These are phyloP conservation scores for Sphaerobolus stellatus DNA, from an alignment of 1,284 basidiomycete species.

Conservation along the genomic window DNA sequence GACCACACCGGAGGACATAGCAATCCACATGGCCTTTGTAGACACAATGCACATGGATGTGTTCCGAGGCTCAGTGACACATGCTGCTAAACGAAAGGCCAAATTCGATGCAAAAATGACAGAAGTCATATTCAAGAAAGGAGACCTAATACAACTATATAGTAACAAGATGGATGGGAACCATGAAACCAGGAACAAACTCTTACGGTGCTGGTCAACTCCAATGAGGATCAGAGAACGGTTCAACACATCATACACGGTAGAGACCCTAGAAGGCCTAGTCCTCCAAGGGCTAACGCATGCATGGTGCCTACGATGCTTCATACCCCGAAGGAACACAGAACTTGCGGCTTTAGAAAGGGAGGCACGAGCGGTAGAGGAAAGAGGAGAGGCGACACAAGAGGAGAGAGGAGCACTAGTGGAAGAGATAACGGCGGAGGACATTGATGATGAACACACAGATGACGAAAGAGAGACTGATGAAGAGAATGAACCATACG, in stretches of 20 bases:
- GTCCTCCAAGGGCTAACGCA: not conserved
- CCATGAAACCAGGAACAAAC: conserved; percentile 10
- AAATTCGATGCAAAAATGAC: conserved; percentile 9
- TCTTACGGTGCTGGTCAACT: conserved; percentile 10
- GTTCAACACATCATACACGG: conserved; percentile 4
- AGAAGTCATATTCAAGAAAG: not conserved
- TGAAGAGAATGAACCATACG: too few species aligned
- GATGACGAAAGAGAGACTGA: too few species aligned
- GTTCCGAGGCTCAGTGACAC: not conserved
- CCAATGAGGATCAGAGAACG: conserved; percentile 8
- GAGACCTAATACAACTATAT: conserved; percentile 16
- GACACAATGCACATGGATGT: conserved; percentile 11
- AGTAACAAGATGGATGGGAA: conserved; percentile 9
- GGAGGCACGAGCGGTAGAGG: not conserved
- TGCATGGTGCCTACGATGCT: not conserved
- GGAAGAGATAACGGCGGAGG: too few species aligned
- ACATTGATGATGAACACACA: too few species aligned
- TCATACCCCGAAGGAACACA: not conserved
- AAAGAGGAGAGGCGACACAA: too few species aligned
- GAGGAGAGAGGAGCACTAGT: too few species aligned
- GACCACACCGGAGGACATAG: too few species aligned
- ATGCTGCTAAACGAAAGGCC: conserved; percentile 7
- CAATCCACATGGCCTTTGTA: conserved; percentile 14
- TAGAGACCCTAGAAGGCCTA: conserved; percentile 4
- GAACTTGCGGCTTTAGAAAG: not conserved